These are phyloP conservation scores for Cryphonectria carpinicola DNA, from an alignment of 2,329 filamentous ascomycete species.

Conservation along the genomic window DNA sequence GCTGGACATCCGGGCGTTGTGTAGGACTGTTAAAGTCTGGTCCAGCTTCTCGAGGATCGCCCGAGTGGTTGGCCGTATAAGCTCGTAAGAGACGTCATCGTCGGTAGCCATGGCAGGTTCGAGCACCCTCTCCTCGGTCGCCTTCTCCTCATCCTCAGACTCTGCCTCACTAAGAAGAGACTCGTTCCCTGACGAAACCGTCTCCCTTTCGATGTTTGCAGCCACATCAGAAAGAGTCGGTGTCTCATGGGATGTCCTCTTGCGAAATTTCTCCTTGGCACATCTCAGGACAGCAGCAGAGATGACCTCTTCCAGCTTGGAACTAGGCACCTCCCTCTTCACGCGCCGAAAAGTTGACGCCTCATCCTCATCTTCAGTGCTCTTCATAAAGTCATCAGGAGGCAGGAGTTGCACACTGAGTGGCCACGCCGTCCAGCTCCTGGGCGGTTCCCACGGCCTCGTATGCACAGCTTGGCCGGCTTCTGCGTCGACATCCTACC, in stretches of 20 bases:
- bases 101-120: slow-evolving; percentile 67
- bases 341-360: slow-evolving; percentile 54
- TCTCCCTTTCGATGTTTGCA: slow-evolving; percentile 15
- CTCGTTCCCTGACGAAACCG: slow-evolving; percentile 28
- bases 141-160: slow-evolving; percentile 6
- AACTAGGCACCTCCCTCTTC: slow-evolving; percentile 55
- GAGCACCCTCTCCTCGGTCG: slow-evolving; percentile 34
- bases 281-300: slow-evolving; percentile 66
- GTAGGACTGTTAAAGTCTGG: slow-evolving; percentile 68
- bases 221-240: neutral
- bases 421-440: slow-evolving; percentile 86
- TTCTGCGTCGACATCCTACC: slow-evolving; percentile 36
- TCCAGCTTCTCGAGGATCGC: slow-evolving; percentile 74
- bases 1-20: slow-evolving; percentile 63
- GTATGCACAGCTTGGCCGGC: slow-evolving; percentile 35
- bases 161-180: slow-evolving; percentile 2
- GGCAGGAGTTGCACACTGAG: slow-evolving; percentile 66
- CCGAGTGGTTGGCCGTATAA: slow-evolving; percentile 71
- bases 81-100: slow-evolving; percentile 66
- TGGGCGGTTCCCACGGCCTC: slow-evolving; percentile 55
- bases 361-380: slow-evolving; percentile 51
- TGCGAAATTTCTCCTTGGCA: slow-evolving; percentile 68
- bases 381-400: slow-evolving; percentile 54
- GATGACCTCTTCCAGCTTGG: slow-evolving; percentile 70
- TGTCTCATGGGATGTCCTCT: slow-evolving; percentile 36